Conservation (phyloP, 2,329 filamentous ascomycete species). For the Blumeria hordei region DNA sequence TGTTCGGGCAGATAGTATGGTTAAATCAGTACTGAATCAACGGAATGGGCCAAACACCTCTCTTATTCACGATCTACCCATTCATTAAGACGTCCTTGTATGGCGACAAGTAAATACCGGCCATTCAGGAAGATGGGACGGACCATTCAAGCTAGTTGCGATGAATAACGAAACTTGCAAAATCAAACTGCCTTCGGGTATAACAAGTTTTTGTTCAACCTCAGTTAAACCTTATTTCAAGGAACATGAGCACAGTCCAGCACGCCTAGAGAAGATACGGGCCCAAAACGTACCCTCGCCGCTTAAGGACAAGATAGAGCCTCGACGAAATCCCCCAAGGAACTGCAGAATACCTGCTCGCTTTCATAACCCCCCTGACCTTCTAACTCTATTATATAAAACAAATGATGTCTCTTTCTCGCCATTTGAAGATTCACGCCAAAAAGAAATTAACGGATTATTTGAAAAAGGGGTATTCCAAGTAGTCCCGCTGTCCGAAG, state of each 20-base stretch:
- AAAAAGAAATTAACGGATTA: background rate
- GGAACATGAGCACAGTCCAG: too few species aligned
- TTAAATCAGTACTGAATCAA: background rate
- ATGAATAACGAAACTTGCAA: background rate
- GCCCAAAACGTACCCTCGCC: too few species aligned
- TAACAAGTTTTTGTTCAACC: background rate
- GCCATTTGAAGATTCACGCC: background rate
- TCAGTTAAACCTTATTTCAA: background rate
- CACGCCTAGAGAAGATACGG: too few species aligned
- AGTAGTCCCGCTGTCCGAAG: background rate
- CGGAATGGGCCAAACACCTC: slow-evolving; percentile 1
- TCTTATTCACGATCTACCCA: too few species aligned
- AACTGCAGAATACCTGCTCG: too few species aligned
- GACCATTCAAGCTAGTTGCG: background rate
- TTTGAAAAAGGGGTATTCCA: slow-evolving; percentile 1
- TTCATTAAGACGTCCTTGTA: slow-evolving; percentile 2
- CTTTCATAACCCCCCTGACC: too few species aligned
- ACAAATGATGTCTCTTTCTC: too few species aligned
- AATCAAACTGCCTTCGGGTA: background rate
- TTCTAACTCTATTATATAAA: too few species aligned
- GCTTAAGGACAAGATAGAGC: too few species aligned
- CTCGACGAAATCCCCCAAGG: too few species aligned
- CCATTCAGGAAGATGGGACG: background rate
- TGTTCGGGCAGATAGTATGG: background rate
- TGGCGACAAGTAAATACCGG: slow-evolving; percentile 2